Conservation (phyloP, 306 rosid genomes). For the Lathyrus aphaca region DNA sequence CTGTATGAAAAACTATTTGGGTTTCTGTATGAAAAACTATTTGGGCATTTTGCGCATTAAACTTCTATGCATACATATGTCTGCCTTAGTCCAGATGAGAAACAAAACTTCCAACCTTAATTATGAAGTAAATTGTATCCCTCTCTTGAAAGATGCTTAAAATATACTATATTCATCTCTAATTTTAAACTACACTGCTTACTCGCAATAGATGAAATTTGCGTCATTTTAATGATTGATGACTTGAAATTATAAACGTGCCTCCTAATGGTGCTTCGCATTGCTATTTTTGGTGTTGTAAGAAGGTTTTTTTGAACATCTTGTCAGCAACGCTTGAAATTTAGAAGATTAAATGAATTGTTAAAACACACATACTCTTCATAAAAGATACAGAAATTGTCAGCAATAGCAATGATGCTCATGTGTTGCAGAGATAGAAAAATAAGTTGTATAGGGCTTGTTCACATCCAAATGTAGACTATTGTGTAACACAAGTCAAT, state of each 20-base stretch:
- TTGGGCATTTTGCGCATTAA: background rate
- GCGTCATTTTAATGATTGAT: background rate
- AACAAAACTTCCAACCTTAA: background rate
- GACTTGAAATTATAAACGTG: background rate
- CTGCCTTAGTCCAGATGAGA: slow-evolving; percentile 2
- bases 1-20: background rate
- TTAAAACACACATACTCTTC: background rate
- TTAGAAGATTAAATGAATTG: slow-evolving; percentile 6
- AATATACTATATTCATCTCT: background rate
- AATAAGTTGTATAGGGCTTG: background rate
- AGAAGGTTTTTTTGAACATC: slow-evolving; percentile 2
- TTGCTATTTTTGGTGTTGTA: background rate
- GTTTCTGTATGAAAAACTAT: background rate
- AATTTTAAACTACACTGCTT: background rate
- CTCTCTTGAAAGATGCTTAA: background rate
- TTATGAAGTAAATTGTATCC: background rate
- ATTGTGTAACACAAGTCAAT: background rate
- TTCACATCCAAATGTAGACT: background rate
- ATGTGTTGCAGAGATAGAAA: background rate
- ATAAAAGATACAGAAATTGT: no score
- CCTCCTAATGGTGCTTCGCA: background rate
- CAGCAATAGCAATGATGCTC: background rate
- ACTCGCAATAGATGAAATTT: background rate
- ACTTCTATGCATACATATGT: background rate
- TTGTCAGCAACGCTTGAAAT: background rate